Conservation (phyloP, 176 grass and related monocot species). For the Puya raimondii region DNA sequence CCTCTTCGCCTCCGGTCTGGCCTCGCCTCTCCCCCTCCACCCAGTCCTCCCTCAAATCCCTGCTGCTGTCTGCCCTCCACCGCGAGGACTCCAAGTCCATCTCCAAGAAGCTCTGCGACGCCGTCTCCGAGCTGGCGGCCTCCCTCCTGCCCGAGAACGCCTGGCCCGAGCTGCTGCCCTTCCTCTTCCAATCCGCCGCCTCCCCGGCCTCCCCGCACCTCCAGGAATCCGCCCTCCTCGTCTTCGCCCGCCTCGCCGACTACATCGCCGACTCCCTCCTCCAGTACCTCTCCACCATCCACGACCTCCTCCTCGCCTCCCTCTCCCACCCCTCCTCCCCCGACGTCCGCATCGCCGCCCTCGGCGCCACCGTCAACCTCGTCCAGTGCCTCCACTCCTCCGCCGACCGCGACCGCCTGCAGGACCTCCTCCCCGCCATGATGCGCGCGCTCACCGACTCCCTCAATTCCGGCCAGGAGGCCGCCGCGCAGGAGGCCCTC, state of each 20-base stretch:
- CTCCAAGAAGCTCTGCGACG: constrained; percentile 85
- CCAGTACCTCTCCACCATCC: constrained; percentile 73
- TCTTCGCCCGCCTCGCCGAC: constrained; percentile 65
- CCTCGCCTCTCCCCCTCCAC: constrained; percentile 48
- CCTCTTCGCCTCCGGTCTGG: constrained; percentile 35
- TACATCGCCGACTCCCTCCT: constrained; percentile 65
- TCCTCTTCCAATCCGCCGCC: constrained; percentile 72
- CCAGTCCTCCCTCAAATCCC: constrained; percentile 48
- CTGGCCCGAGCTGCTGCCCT: constrained; percentile 77
- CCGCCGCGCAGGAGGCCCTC: constrained; percentile 78
- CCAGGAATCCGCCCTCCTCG: constrained; percentile 75
- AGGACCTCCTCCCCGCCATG: constrained; percentile 80
- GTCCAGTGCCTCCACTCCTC: constrained; percentile 79
- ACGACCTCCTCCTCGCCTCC: constrained; percentile 54
- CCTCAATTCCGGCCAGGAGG: constrained; percentile 80
- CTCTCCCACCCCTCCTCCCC: constrained; percentile 64
- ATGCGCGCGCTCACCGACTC: constrained; percentile 86
- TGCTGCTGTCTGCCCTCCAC: constrained; percentile 56
- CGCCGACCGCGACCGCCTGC: constrained; percentile 62
- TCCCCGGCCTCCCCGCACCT: constrained; percentile 42
- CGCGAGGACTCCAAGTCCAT: constrained; percentile 58
- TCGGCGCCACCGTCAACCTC: constrained; percentile 69
- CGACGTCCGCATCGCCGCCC: constrained; percentile 76
- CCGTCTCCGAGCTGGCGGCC: constrained; percentile 72
- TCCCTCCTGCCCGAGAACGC: constrained; percentile 52